Base-by-base conservation (phyloP, 2,329 filamentous ascomycete species). In the Madurella fahalii region DNA sequence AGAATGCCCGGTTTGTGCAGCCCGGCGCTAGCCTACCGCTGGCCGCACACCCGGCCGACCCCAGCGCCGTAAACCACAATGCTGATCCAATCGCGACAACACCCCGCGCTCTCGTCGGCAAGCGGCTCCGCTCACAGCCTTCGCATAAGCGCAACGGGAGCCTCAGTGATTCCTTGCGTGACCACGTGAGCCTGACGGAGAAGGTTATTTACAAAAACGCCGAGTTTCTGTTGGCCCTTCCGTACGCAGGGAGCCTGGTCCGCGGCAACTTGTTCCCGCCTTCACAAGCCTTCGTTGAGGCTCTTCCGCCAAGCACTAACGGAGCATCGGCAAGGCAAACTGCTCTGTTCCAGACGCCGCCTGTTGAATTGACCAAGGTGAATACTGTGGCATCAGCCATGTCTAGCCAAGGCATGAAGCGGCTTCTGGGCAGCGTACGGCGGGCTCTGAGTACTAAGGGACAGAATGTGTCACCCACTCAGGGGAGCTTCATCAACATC, bases 261-360 rank as follows among this genome's bases (percentile, higher is more conserved):
- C 83, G 93, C 48, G 94, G 94, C 13, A 89, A 91, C 55, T 68
- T 96, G 5, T 82, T 95, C 58, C 89, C 91, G 15, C 94, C 93
- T 1, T 83, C 83, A 0, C 88, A 94, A 57, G 84, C 92, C 0
- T 90, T 89, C 67, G 87, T 96, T 40, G 84, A 92, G 42, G 74
- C 85, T 37, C 72, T 84, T 50, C 74, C 80, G 5, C 77, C 81
- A 5, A 76, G 74, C 46, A 77, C 77, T 3, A 68, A 68, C 15
- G 71, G 72, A 13, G 72, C 71, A 25, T 63, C 68, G n/a, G 74
- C 76, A 46, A 72, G 80, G 43, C 74, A 82, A 48, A 85, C 80
- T 0, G 82, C 81, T 0, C 60, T 81, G 9, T 79, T 83, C 51
- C 70, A 75, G 50, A 66, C 77, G 8, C 70, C 69, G 18, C 63